phyloP scores from a whole-genome alignment of 805 yeast genomes.

The Metschnikowia drakensbergensis region DNA sequence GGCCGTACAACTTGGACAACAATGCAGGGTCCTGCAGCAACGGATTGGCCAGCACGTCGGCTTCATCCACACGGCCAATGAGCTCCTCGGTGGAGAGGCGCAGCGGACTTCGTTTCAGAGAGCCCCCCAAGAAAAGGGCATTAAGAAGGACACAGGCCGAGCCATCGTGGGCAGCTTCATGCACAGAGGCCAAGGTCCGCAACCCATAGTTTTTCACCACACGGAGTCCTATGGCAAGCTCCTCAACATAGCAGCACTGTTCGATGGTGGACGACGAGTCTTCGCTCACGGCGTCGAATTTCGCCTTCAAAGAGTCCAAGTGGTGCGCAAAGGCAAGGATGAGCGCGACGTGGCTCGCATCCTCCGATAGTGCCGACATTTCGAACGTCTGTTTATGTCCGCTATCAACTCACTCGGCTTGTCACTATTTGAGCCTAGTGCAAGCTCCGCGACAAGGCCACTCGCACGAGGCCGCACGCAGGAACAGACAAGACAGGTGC shows the following conservation, averaged over 20 bases:
- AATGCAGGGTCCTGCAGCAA: constrained; percentile 17
- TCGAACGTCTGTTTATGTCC: too few species aligned
- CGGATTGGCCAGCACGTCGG: constrained; percentile 3
- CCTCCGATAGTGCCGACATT: background rate
- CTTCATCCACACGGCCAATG: constrained; percentile 16
- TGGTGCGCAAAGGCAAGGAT: constrained; percentile 24
- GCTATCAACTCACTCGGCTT: too few species aligned
- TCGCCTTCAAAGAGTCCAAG: constrained; percentile 16
- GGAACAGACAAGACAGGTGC: too few species aligned
- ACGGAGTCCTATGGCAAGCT: constrained; percentile 17
- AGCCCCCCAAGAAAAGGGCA: constrained; percentile 21
- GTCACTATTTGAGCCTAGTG: too few species aligned
- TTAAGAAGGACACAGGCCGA: constrained; percentile 14
- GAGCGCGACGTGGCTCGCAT: constrained; percentile 21
- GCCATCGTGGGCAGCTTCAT: constrained; percentile 12
- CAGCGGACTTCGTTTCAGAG: constrained; percentile 10
- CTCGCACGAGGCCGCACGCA: background rate
- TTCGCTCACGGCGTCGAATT: constrained; percentile 7
- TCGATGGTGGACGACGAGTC: constrained; percentile 17
- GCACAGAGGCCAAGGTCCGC: constrained; percentile 11
- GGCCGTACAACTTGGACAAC: constrained; percentile 15
- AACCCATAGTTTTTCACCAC: constrained; percentile 12
- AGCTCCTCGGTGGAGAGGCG: constrained; percentile 17
- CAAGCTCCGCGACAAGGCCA: background rate
- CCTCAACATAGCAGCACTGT: constrained; percentile 20